These are phyloP conservation scores for Talaromyces sp. DNA, from an alignment of 2,329 filamentous ascomycete species.

Conservation along the genomic window DNA sequence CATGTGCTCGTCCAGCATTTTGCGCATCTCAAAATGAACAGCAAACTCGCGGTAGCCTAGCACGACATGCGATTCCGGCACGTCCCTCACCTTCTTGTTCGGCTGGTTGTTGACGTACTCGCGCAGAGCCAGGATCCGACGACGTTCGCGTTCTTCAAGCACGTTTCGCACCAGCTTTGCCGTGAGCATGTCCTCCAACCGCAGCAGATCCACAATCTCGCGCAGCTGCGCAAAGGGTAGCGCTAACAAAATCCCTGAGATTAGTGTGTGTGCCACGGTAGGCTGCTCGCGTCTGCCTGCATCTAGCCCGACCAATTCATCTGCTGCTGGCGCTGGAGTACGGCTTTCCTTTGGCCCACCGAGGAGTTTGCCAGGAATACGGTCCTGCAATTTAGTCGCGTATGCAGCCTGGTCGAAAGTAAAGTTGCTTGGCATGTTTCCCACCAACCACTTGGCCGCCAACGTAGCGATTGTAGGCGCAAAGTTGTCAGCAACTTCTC, in stretches of 20 bases:
- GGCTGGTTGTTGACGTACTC: constrained; percentile 2
- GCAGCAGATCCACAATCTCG: constrained; percentile 18
- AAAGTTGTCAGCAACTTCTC: constrained; percentile 7
- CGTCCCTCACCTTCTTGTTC: background rate
- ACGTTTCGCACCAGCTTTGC: constrained; percentile 17
- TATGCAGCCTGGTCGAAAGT: constrained; percentile 21
- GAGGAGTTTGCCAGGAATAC: constrained; percentile 21
- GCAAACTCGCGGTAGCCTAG: constrained; percentile 21
- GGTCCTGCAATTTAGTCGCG: constrained; percentile 18
- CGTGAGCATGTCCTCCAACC: constrained; percentile 13
- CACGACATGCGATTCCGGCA: background rate
- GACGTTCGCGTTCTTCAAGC: constrained; percentile 25
- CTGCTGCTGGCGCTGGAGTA: background rate
- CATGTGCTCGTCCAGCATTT: background rate
- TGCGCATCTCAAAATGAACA: background rate
- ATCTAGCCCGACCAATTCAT: background rate
- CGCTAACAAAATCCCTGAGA: constrained; percentile 25
- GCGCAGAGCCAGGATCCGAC: constrained; percentile 21
- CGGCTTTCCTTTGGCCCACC: background rate
- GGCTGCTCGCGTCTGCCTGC: constrained; percentile 16
- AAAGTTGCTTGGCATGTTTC: constrained; percentile 19
- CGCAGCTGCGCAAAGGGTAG: constrained; percentile 23
- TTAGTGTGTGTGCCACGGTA: constrained; percentile 14
- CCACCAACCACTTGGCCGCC: constrained; percentile 21
- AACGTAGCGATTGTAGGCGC: constrained; percentile 15